A percentile compares a stretch with the other conserved stretches of the same genome.
Evolutionary conservation across 768 basidiomycete genomes (phyloP).

Genomic region (Clathrus columnatus): DNA sequence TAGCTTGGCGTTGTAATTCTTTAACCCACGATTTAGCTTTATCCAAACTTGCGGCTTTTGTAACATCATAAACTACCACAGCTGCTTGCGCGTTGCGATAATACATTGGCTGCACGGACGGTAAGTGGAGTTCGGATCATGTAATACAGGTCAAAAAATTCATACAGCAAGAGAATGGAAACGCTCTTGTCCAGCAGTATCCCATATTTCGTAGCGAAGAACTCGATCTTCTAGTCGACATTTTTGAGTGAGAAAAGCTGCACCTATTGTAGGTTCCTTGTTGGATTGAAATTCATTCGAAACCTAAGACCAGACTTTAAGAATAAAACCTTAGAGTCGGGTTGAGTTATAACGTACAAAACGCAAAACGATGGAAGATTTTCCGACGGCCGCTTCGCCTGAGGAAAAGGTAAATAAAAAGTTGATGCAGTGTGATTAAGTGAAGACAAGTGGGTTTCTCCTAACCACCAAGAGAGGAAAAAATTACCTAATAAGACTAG

Average conservation of each 20-base stretch:
- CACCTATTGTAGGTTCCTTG: slow-evolving; percentile 98
- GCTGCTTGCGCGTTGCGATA: slow-evolving; percentile 98
- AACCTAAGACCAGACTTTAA: slow-evolving; percentile 39
- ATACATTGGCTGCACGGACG: slow-evolving; percentile 76
- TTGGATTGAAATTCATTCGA: slow-evolving; percentile 98
- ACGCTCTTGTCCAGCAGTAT: slow-evolving; percentile 90
- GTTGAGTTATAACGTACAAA: slow-evolving; percentile 49
- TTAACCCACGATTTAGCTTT: slow-evolving; percentile 99
- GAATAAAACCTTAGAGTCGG: background rate
- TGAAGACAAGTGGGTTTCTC: background rate
- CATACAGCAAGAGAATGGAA: slow-evolving; percentile 93
- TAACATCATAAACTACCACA: slow-evolving; percentile 97
- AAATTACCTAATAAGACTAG: slow-evolving; percentile 85
- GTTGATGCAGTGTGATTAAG: background rate
- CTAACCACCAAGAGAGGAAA: background rate
- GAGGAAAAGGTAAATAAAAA: slow-evolving; percentile 6
- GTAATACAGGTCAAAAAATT: slow-evolving; percentile 16
- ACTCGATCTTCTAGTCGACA: slow-evolving; percentile 92
- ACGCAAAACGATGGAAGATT: slow-evolving; percentile 95
- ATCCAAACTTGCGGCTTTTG: slow-evolving; percentile 90
- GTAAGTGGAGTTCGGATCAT: slow-evolving; percentile 12
- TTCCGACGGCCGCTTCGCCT: slow-evolving; percentile 99
- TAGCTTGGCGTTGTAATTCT: slow-evolving; percentile 96
- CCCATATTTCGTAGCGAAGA: slow-evolving; percentile 94
- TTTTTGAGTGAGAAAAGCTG: slow-evolving; percentile 92